These are phyloP conservation scores for Lasiosphaeria miniovina DNA, from an alignment of 495 filamentous ascomycete species.

Conservation along the genomic window DNA sequence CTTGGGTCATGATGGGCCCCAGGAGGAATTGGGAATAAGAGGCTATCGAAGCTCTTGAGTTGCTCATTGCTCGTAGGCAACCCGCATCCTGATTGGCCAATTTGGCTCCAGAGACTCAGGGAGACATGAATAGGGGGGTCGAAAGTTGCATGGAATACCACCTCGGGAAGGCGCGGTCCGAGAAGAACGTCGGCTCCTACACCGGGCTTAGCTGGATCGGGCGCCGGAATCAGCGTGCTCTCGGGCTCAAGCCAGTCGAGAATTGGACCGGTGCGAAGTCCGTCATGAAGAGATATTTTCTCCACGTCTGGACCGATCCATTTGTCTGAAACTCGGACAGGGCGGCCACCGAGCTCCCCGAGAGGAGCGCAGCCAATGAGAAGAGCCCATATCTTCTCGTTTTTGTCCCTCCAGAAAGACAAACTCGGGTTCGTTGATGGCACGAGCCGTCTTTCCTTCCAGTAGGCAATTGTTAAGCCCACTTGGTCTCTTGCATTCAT, in stretches of 20 bases:
- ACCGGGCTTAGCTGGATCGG: constrained; percentile 36
- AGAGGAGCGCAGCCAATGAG: constrained; percentile 60
- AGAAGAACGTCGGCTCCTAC: constrained; percentile 28
- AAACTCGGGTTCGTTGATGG: constrained; percentile 30
- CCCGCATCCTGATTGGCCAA: constrained; percentile 63
- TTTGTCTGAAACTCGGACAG: constrained; percentile 60
- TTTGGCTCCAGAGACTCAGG: constrained; percentile 59
- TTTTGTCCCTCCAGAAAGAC: constrained; percentile 23
- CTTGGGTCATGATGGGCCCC: constrained; percentile 36
- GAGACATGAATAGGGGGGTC: constrained; percentile 82
- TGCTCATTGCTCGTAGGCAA: constrained; percentile 48
- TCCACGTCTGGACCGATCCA: constrained; percentile 64
- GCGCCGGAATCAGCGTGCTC: constrained; percentile 40
- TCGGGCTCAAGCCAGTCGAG: constrained; percentile 69
- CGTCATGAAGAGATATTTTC: constrained; percentile 41
- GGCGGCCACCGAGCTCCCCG: constrained; percentile 47
- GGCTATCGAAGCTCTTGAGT: constrained; percentile 61
- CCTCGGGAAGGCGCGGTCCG: constrained; percentile 59
- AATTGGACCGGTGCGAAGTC: constrained; percentile 41
- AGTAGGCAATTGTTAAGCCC: constrained; percentile 82
- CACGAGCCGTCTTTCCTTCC: constrained; percentile 63
- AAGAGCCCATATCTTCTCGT: constrained; percentile 54
- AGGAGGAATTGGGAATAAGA: constrained; percentile 55
- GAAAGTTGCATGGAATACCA: constrained; percentile 78
- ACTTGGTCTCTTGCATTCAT: constrained; percentile 72